These are phyloP conservation scores for Scutellaria baicalensis DNA, from an alignment of 257 asterid genomes.

Conservation along the genomic window DNA sequence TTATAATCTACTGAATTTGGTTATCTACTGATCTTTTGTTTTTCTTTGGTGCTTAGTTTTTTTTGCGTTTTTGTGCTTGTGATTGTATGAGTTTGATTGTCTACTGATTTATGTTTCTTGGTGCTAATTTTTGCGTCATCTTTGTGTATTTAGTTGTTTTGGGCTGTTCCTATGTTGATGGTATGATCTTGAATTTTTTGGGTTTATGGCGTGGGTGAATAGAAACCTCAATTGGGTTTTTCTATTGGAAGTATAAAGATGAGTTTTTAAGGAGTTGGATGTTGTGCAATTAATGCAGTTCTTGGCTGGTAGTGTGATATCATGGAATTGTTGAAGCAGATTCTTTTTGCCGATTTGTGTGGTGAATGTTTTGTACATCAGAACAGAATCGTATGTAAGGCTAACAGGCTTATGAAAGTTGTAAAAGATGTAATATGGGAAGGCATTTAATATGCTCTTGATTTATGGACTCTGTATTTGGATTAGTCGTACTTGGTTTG, in stretches of 20 bases:
- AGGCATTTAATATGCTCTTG: neutral
- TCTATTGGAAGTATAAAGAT: neutral
- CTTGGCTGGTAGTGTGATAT: neutral
- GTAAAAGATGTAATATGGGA: neutral
- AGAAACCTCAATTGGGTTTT: neutral
- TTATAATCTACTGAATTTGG: neutral
- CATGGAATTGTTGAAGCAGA: neutral
- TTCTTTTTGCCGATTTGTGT: neutral
- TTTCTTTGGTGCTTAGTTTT: neutral
- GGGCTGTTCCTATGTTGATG: neutral
- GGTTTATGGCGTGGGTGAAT: neutral
- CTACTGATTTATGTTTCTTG: neutral
- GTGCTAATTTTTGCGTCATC: neutral
- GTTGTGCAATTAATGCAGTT: slow-evolving; percentile 7
- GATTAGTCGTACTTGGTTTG: neutral
- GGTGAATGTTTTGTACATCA: neutral
- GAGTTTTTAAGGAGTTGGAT: neutral
- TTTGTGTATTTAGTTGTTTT: neutral
- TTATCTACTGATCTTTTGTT: neutral
- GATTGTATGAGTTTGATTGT: neutral
- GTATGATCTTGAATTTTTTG: neutral
- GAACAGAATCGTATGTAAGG: neutral
- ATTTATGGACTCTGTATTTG: neutral
- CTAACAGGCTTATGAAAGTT: neutral
- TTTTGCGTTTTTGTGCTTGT: neutral